These are phyloP conservation scores for Ramichloridium luteum DNA, from an alignment of 2,329 filamentous ascomycete species.

Conservation along the genomic window DNA sequence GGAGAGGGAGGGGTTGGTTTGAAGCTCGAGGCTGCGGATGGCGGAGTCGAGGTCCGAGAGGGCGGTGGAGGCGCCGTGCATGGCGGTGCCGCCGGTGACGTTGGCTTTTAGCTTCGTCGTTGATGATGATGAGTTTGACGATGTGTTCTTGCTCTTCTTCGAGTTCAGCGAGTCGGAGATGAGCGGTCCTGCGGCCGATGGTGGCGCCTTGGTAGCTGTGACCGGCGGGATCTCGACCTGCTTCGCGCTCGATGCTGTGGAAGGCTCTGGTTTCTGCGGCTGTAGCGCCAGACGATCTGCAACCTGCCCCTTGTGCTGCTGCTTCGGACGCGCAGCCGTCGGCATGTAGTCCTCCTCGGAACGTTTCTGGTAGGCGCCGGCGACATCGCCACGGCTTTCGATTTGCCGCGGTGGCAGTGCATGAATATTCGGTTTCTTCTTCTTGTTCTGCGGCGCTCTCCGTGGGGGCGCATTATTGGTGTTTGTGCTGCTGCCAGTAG, in stretches of 20 bases:
- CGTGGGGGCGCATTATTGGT: constrained; percentile 8
- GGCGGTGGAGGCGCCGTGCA: constrained; percentile 68
- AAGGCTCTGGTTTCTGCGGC: constrained; percentile 38
- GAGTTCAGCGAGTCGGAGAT: constrained; percentile 56
- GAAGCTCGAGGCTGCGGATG: constrained; percentile 80
- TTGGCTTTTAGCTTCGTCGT: constrained; percentile 51
- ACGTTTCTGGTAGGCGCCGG: constrained; percentile 66
- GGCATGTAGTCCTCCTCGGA: constrained; percentile 63
- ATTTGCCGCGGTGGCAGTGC: constrained; percentile 29
- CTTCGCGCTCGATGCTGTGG: too few relatives aligned
- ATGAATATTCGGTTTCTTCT: constrained; percentile 31
- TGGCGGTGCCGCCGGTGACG: constrained; percentile 64
- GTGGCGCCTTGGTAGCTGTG: constrained; percentile 41
- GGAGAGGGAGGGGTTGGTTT: constrained; percentile 64
- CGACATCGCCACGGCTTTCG: constrained; percentile 50
- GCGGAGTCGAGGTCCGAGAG: constrained; percentile 60
- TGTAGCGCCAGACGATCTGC: constrained; percentile 38
- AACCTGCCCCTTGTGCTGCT: constrained; percentile 26
- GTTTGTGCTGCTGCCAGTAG: constrained; percentile 1
- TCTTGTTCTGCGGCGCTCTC: constrained; percentile 20
- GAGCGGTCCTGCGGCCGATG: constrained; percentile 62
- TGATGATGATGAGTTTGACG: constrained; percentile 39
- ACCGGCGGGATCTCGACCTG: constrained; percentile 30
- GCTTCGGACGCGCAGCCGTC: constrained; percentile 28
- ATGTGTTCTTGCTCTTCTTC: constrained; percentile 32